Evolutionary conservation across 306 rosid genomes (phyloP).

Genomic region (Dalbergia cultrata): DNA sequence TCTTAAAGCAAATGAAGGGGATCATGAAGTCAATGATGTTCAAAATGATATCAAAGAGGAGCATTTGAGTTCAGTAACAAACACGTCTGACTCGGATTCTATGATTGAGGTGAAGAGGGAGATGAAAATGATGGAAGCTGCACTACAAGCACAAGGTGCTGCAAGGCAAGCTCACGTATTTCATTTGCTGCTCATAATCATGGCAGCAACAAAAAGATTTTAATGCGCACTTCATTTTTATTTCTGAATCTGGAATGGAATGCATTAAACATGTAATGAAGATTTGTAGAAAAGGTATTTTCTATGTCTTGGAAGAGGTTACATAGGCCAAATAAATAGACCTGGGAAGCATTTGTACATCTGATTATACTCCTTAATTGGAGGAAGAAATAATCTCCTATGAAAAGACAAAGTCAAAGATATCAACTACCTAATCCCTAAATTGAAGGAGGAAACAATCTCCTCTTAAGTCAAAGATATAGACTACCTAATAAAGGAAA

Average conservation of each 20-base stretch:
- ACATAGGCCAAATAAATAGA: too few species aligned
- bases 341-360: too few species aligned
- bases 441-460: too few species aligned
- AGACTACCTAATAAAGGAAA: too few species aligned
- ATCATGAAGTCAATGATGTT: constrained; percentile 50
- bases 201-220: constrained; percentile 31
- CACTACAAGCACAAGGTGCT: constrained; percentile 98
- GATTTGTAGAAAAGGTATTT: too few species aligned
- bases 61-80: constrained; percentile 56
- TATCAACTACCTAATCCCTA: too few species aligned
- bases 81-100: constrained; percentile 55
- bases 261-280: background rate
- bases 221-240: constrained; percentile 8
- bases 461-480: too few species aligned
- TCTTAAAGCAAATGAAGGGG: constrained; percentile 54
- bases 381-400: too few species aligned
- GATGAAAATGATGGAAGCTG: constrained; percentile 95
- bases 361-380: too few species aligned
- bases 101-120: constrained; percentile 76
- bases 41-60: constrained; percentile 57
- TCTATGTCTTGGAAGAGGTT: too few species aligned
- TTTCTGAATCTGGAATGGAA: background rate
- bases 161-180: constrained; percentile 99
- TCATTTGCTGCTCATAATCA: constrained; percentile 34
- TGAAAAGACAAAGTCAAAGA: too few species aligned